Conservation (phyloP, 768 basidiomycete genomes). For the Leccinum sublutescens region DNA sequence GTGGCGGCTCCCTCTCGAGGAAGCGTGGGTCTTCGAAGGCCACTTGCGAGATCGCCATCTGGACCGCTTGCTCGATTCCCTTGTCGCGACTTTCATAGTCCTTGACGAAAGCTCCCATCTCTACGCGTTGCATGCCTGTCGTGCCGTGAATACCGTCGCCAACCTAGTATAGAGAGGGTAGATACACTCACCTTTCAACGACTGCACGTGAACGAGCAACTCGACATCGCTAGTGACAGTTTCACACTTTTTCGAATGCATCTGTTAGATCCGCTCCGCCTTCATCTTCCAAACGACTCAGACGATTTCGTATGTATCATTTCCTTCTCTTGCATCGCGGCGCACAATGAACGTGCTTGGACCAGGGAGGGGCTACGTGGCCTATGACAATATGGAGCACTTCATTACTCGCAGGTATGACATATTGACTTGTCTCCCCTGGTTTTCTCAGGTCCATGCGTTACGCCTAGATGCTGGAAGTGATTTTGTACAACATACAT, state of each 20-base stretch:
- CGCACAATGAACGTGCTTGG: neutral
- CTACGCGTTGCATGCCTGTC: slow-evolving; percentile 81
- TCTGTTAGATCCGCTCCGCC: no score
- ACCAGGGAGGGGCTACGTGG: no score
- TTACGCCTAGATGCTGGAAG: slow-evolving; percentile 38
- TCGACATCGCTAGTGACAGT: slow-evolving; percentile 40
- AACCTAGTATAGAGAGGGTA: neutral
- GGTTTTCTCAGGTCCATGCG: neutral
- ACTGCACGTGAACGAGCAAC: slow-evolving; percentile 81
- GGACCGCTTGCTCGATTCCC: slow-evolving; percentile 82
- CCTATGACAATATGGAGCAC: no score
- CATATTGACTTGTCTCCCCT: slow-evolving; percentile 26
- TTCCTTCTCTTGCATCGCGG: neutral
- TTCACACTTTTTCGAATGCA: no score
- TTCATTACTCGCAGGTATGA: slow-evolving; percentile 40
- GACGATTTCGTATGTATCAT: slow-evolving; percentile 41
- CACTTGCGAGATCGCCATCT: slow-evolving; percentile 80
- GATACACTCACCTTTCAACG: slow-evolving; percentile 73
- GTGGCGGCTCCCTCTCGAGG: slow-evolving; percentile 77
- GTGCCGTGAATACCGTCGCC: neutral
- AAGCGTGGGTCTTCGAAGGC: slow-evolving; percentile 85
- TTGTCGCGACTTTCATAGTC: slow-evolving; percentile 85
- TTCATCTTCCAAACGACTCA: no score
- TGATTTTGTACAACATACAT: neutral
- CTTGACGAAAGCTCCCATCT: slow-evolving; percentile 86